Percentiles rank a stretch among this genome's conserved stretches.
These are phyloP conservation scores for Zostera marina DNA, from an alignment of 116 monocot species.

Conservation along the genomic window DNA sequence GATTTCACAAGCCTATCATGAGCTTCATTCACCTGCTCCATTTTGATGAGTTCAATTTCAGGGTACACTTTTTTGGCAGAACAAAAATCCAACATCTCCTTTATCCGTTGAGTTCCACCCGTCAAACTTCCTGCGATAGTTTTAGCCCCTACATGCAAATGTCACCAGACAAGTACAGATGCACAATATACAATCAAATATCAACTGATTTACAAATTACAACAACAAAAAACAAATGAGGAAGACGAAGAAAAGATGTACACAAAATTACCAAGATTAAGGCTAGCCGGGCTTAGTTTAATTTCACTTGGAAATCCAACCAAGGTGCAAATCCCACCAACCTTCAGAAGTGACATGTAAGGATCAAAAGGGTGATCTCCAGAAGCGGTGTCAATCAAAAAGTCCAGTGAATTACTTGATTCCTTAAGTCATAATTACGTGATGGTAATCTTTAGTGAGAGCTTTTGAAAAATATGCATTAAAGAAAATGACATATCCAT, in stretches of 20 bases:
- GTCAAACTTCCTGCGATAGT: conserved; percentile 42
- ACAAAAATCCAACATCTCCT: conserved; percentile 81
- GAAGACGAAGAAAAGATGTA: not conserved
- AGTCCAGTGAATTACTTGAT: conserved; percentile 41
- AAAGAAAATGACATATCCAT: not conserved
- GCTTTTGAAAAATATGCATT: not conserved
- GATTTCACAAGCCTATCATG: conserved; percentile 50
- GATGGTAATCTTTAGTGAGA: not conserved
- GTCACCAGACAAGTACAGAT: not conserved
- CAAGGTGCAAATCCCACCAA: conserved; percentile 40
- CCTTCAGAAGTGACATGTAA: conserved; percentile 67
- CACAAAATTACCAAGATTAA: conserved; percentile 27
- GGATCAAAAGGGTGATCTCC: conserved; percentile 85
- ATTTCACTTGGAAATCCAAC: conserved; percentile 64
- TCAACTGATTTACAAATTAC: not conserved
- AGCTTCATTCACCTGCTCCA: conserved; percentile 69
- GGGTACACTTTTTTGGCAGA: conserved; percentile 64
- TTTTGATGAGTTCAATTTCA: conserved; percentile 59
- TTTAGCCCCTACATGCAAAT: conserved; percentile 31
- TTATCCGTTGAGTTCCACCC: conserved; percentile 54
- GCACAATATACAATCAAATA: not conserved
- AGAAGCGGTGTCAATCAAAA: conserved; percentile 80
- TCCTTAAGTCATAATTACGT: conserved; percentile 20
- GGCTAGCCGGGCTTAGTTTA: conserved; percentile 18
- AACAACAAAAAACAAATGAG: not conserved